phyloP scores from a whole-genome alignment of 1,284 basidiomycete genomes.

The Fomes fomentarius region DNA sequence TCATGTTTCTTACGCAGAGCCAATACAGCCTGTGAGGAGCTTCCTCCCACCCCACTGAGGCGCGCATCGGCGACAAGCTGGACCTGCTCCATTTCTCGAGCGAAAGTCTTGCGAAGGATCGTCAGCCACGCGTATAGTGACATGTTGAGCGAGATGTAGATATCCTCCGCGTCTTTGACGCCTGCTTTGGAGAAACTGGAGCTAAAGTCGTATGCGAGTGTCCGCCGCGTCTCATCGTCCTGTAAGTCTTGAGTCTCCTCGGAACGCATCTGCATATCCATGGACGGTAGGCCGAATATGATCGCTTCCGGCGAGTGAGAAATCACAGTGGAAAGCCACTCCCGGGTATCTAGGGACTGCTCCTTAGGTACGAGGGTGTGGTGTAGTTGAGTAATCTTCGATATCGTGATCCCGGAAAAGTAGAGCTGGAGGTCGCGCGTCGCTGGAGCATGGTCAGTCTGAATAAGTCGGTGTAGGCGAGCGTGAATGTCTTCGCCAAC shows the following conservation, averaged over 20 bases:
- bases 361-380: slow-evolving; percentile 46
- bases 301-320: slow-evolving; percentile 65
- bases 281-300: slow-evolving; percentile 77
- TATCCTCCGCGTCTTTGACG: slow-evolving; percentile 63
- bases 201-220: slow-evolving; percentile 71
- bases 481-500: slow-evolving; percentile 67
- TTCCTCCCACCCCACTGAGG: slow-evolving; percentile 18
- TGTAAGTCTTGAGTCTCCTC: slow-evolving; percentile 45
- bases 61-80: slow-evolving; percentile 59
- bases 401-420: slow-evolving; percentile 75
- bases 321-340: slow-evolving; percentile 60
- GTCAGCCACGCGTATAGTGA: slow-evolving; percentile 81
- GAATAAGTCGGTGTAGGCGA: slow-evolving; percentile 63
- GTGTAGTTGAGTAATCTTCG: slow-evolving; percentile 63
- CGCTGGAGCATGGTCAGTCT: slow-evolving; percentile 49
- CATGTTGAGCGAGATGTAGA: slow-evolving; percentile 83
- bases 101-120: slow-evolving; percentile 69
- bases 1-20: slow-evolving; percentile 29
- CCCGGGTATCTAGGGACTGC: slow-evolving; percentile 43
- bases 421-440: slow-evolving; percentile 68
- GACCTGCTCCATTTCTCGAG: slow-evolving; percentile 75
- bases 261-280: slow-evolving; percentile 78
- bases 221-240: slow-evolving; percentile 39
- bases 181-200: slow-evolving; percentile 64
- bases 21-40: slow-evolving; percentile 5